Conservation (phyloP, 2,329 filamentous ascomycete species). For the Alternaria triticimaculans region DNA sequence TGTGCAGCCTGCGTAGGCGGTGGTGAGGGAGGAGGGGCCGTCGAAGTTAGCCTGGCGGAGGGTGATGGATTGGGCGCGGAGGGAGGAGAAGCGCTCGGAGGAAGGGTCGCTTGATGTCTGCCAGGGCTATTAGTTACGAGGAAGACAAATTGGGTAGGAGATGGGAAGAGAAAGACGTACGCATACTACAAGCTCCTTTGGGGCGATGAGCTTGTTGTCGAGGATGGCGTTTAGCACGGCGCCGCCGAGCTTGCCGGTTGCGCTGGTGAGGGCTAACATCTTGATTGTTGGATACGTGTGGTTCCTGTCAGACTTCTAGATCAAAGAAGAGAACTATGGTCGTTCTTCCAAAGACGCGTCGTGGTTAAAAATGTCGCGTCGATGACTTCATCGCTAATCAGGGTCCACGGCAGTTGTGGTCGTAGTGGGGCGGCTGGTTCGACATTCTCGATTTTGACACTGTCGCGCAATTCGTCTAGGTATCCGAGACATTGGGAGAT, state of each 20-base stretch:
- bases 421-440: too few relatives aligned
- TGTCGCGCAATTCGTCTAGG: too few relatives aligned
- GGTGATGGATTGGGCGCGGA: slow-evolving; percentile 41
- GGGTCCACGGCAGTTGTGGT: slow-evolving; percentile 1
- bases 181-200: slow-evolving; percentile 48
- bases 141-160: too few relatives aligned
- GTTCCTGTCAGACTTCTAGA: background rate
- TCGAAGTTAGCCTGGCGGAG: slow-evolving; percentile 52
- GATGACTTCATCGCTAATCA: background rate
- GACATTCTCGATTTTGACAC: too few relatives aligned
- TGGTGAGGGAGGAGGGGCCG: slow-evolving; percentile 39
- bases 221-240: slow-evolving; percentile 53
- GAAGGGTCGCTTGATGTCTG: slow-evolving; percentile 31
- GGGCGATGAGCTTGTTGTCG: slow-evolving; percentile 48
- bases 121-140: background rate
- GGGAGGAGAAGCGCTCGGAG: slow-evolving; percentile 31
- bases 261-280: slow-evolving; percentile 52
- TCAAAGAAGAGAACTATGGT: background rate
- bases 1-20: slow-evolving; percentile 48
- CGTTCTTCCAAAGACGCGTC: background rate
- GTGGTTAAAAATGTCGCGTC: background rate
- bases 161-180: slow-evolving; percentile 23
- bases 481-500: too few relatives aligned
- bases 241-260: slow-evolving; percentile 55
- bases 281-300: background rate